A percentile compares a stretch with the other conserved stretches of the same genome.
Conservation (phyloP, 805 yeast species). For the Vanderwaltozyma tropicalis region DNA sequence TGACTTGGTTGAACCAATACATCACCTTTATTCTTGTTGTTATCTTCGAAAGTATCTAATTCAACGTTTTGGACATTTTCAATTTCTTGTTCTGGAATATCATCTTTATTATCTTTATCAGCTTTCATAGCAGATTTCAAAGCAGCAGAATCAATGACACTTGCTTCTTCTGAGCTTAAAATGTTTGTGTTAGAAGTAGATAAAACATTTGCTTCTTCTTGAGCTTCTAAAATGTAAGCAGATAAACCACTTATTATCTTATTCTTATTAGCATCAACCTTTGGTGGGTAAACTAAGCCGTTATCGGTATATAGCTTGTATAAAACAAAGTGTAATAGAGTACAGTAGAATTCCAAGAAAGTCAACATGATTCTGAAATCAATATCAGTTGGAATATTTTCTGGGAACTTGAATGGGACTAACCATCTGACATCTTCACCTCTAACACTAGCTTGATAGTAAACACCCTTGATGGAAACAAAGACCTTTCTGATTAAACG, state of each 20-base stretch:
- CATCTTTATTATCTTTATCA: conserved; percentile 31
- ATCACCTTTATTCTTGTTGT: conserved; percentile 55
- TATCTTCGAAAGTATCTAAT: conserved; percentile 65
- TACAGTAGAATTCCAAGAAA: conserved; percentile 90
- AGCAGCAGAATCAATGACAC: conserved; percentile 33
- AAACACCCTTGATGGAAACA: conserved; percentile 94
- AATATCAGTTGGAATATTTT: conserved; percentile 84
- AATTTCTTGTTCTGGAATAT: conserved; percentile 28
- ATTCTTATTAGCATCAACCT: conserved; percentile 56
- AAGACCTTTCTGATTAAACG: conserved; percentile 76
- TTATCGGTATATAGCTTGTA: conserved; percentile 78
- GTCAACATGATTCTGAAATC: conserved; percentile 96
- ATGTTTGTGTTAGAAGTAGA: conserved; percentile 31
- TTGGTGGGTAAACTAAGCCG: conserved; percentile 86
- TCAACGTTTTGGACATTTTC: conserved; percentile 36
- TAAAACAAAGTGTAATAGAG: conserved; percentile 77
- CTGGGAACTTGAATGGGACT: conserved; percentile 94
- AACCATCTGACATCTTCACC: conserved; percentile 96
- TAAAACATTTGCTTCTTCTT: conserved; percentile 22
- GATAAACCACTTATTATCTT: conserved; percentile 86
- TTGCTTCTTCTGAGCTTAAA: conserved; percentile 21
- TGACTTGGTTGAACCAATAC: conserved; percentile 60
- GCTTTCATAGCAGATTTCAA: conserved; percentile 44
- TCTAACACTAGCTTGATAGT: conserved; percentile 78
- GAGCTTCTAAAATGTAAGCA: conserved; percentile 62